Evolutionary conservation across 495 filamentous ascomycete genomes (phyloP), one percentile per base, ranked within the genome.

Genomic region (Massariosphaeria phaeospora): DNA sequence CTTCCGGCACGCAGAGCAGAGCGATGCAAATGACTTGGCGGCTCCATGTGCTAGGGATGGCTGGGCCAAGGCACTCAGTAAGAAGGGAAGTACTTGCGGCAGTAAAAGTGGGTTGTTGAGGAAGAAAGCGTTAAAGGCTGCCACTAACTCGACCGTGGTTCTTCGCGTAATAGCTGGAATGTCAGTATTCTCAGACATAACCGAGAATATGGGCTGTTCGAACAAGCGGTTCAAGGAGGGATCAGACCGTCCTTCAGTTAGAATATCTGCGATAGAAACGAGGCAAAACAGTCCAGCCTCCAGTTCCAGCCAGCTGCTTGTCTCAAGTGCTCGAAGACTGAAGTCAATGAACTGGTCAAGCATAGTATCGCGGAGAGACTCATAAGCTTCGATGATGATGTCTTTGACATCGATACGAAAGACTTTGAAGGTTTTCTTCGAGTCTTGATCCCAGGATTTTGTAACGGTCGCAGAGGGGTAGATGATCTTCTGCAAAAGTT

Each of bases 231-330:
- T 75, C 17, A 97, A 67, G 47, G 78, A 78, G n/a, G 73, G 72
- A 56, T 95, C 88, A 42, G 79, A 81, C n/a, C n/a, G n/a, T 48
- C 75, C 13, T 33, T 52, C 31, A 2, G 20, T n/a, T 1, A 56
- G 71, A 25, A 73, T 64, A 35, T 85, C 91, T 9, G 86, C 79
- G 24, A 96, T 72, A 48, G 82, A 76, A 44, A 83, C 81, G 17
- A 98, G 72, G 63, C 85, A 91, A 67, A 87, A 95, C 29, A 88
- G 72, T 1, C 84, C 79, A 4, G 86, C 86, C 66, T 96, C 93
- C 23, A 95, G 78, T 39, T 85, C 81, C 20, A 78, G 71, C 89
- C 90, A 98, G 21, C 81, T 69, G 45, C 73, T 73, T 23, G 67
- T 71, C 39, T 73, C 57, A 1, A 93, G 72, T 20, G 83, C 79